These are phyloP conservation scores for Gossypium stocksii DNA, from an alignment of 345 rosid species.

Conservation along the genomic window DNA sequence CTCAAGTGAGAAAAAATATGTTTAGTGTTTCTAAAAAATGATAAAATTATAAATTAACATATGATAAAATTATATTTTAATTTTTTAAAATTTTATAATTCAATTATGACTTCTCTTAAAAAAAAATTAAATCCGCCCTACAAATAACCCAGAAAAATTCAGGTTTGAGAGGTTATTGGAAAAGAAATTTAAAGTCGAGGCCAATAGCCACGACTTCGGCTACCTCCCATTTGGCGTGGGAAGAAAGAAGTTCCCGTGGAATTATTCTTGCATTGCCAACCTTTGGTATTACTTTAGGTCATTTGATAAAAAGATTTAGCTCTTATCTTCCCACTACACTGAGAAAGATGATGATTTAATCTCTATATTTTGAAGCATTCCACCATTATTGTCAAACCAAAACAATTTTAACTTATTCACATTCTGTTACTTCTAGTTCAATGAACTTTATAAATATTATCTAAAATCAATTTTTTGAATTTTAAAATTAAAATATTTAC, in stretches of 20 bases:
- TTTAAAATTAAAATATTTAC: no score
- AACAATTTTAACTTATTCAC: constrained; percentile 24
- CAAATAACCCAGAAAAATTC: constrained; percentile 73
- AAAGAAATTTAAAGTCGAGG: constrained; percentile 87
- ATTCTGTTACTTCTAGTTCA: no score
- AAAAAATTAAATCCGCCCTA: no score
- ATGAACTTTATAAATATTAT: no score
- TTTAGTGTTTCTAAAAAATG: no score
- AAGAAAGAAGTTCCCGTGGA: constrained; percentile 92
- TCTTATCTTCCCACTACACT: neutral
- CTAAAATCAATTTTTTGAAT: no score
- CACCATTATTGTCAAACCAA: constrained; percentile 3
- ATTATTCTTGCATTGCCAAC: constrained; percentile 92
- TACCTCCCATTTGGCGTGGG: constrained; percentile 96
- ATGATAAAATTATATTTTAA: no score
- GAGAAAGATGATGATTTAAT: neutral
- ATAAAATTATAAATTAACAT: no score
- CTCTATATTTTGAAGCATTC: neutral
- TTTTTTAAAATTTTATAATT: no score
- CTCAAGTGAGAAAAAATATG: no score
- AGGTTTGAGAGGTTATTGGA: constrained; percentile 94
- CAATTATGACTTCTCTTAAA: no score
- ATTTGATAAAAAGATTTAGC: constrained; percentile 56
- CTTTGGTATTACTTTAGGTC: constrained; percentile 81
- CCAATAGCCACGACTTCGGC: constrained; percentile 84